Evolutionary conservation across 495 filamentous ascomycete genomes (phyloP).

Genomic region (Platismatia glauca): DNA sequence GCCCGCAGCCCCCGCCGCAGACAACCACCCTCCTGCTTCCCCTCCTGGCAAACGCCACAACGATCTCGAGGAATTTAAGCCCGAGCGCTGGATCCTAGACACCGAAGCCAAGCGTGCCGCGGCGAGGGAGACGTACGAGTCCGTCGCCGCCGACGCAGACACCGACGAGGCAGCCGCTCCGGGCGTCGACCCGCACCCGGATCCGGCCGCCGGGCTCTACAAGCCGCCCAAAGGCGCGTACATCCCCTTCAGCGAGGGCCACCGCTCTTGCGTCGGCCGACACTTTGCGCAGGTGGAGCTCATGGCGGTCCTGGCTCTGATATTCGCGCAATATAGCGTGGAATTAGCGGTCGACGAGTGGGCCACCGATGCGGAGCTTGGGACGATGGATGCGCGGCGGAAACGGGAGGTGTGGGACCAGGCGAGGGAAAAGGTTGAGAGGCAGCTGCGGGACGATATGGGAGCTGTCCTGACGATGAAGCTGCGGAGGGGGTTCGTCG

Average conservation of each 20-base stretch:
- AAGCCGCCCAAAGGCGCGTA: conserved; percentile 53
- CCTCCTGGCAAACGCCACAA: conserved; percentile 24
- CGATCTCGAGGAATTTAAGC: conserved; percentile 43
- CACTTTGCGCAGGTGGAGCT: conserved; percentile 66
- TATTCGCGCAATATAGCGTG: conserved; percentile 56
- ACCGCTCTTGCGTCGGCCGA: conserved; percentile 57
- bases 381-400: conserved; percentile 8
- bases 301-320: conserved; percentile 51
- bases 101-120: conserved; percentile 27
- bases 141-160: conserved; percentile 19
- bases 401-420: background rate
- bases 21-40: conserved; percentile 20
- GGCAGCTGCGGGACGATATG: conserved; percentile 30
- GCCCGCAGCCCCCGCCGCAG: conserved; percentile 30
- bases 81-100: conserved; percentile 50
- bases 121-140: conserved; percentile 2
- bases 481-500: conserved; percentile 47
- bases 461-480: conserved; percentile 53
- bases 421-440: conserved; percentile 8
- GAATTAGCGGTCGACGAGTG: conserved; percentile 58
- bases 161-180: conserved; percentile 4
- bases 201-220: conserved; percentile 45
- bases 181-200: conserved; percentile 18
- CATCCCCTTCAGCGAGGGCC: conserved; percentile 65
- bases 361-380: conserved; percentile 53